A percentile compares a stretch with the other conserved stretches of the same genome.
Conservation (phyloP, 768 basidiomycete genomes). For the Agaricus subrufescens region DNA sequence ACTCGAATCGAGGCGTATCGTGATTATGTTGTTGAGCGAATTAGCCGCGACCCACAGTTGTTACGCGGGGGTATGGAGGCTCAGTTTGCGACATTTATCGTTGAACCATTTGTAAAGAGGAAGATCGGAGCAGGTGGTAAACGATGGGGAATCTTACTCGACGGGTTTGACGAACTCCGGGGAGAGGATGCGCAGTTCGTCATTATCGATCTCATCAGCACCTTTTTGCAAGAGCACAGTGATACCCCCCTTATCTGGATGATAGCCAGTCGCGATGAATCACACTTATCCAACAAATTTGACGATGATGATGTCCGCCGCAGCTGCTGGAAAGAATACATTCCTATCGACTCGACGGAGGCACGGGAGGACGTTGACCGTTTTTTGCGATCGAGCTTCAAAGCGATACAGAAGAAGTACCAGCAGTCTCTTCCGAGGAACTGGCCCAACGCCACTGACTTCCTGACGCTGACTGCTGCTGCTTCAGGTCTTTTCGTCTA, state of each 20-base stretch:
- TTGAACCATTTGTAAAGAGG: not conserved
- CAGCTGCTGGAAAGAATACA: not conserved
- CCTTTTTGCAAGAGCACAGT: not conserved
- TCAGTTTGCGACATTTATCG: not conserved
- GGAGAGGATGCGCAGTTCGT: not conserved
- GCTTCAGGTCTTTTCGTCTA: not conserved
- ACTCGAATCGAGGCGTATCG: not conserved
- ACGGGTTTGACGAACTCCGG: not conserved
- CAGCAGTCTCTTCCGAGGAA: not conserved
- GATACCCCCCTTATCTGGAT: not conserved
- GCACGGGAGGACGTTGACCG: not conserved
- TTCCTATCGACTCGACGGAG: not conserved
- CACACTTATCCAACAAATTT: not conserved
- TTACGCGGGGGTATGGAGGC: not conserved
- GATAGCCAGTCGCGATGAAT: not conserved
- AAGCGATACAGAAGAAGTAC: not conserved
- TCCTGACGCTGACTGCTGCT: not conserved
- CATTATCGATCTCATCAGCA: not conserved
- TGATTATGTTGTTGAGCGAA: not conserved
- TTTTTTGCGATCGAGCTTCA: not conserved
- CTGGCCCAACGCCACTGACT: not conserved
- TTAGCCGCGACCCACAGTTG: not conserved
- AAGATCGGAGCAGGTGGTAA: not conserved
- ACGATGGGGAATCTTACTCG: not conserved
- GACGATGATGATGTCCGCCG: not conserved